phyloP scores from a whole-genome alignment of 228 moss, liverwort and hornwort genomes.

The Sphagnum magellanicum region DNA sequence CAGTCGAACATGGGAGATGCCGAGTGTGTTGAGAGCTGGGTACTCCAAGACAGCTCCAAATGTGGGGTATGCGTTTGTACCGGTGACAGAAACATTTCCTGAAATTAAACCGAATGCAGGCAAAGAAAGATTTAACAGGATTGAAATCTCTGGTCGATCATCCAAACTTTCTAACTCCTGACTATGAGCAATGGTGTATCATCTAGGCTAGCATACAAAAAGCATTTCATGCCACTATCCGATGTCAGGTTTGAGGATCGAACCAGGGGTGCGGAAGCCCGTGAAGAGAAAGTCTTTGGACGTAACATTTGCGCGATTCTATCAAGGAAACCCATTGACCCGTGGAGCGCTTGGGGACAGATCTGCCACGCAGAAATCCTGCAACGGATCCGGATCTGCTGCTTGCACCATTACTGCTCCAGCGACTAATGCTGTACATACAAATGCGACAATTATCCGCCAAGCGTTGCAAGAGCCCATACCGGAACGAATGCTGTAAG shows the following conservation, averaged over 20 bases:
- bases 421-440: too few relatives aligned
- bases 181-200: not conserved
- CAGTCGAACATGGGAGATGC: conserved; percentile 3
- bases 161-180: not conserved
- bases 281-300: not conserved
- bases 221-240: not conserved
- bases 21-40: conserved; percentile 6
- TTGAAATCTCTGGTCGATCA: not conserved
- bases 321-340: conserved; percentile 2
- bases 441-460: too few relatives aligned
- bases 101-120: not conserved
- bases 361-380: conserved; percentile 37
- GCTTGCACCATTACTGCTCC: not conserved
- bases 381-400: conserved; percentile 32
- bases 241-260: too few relatives aligned
- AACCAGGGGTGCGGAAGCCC: not conserved
- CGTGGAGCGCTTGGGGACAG: not conserved
- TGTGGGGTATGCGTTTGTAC: conserved; percentile 23
- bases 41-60: conserved; percentile 17
- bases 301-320: not conserved
- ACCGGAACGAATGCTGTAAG: too few relatives aligned
- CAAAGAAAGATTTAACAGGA: not conserved
- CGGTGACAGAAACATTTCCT: conserved; percentile 7
- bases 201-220: not conserved
- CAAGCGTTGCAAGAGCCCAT: too few relatives aligned